These are phyloP conservation scores for Kwoniella newhampshirensis DNA, from an alignment of 768 basidiomycete species.

Conservation along the genomic window DNA sequence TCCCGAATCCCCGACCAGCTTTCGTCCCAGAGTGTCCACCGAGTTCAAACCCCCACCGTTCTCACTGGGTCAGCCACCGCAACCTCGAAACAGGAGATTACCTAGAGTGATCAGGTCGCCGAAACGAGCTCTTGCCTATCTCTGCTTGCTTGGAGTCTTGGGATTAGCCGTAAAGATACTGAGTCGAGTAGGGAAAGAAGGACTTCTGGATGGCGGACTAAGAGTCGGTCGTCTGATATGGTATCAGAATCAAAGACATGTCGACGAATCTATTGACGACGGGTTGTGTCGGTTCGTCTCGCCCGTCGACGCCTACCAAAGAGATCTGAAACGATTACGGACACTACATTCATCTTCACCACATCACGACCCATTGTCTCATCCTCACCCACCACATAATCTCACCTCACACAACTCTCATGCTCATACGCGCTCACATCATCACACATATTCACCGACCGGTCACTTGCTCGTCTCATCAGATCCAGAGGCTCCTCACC, in stretches of 20 bases:
- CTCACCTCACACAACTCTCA: conserved; percentile 10
- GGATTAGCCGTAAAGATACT: background rate
- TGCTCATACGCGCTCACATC: conserved; percentile 10
- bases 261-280: conserved; percentile 13
- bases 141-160: conserved; percentile 9
- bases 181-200: background rate
- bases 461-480: conserved; percentile 46
- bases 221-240: conserved; percentile 6
- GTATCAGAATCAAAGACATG: background rate
- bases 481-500: conserved; percentile 43
- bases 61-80: conserved; percentile 10
- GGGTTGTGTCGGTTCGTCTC: conserved; percentile 43
- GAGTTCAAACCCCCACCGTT: conserved; percentile 8
- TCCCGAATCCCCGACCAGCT: conserved; percentile 27
- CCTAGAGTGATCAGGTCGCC: conserved; percentile 20
- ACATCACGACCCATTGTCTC: background rate
- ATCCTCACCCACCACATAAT: conserved; percentile 6
- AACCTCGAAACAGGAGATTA: conserved; percentile 2
- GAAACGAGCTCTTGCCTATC: conserved; percentile 1
- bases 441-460: conserved; percentile 43
- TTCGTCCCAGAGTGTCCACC: background rate
- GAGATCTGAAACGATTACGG: conserved; percentile 41
- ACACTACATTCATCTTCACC: conserved; percentile 6
- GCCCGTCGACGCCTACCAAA: conserved; percentile 47
- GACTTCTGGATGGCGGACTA: background rate